These are phyloP conservation scores for Mycena galopus DNA, from an alignment of 768 basidiomycete species.

Conservation along the genomic window DNA sequence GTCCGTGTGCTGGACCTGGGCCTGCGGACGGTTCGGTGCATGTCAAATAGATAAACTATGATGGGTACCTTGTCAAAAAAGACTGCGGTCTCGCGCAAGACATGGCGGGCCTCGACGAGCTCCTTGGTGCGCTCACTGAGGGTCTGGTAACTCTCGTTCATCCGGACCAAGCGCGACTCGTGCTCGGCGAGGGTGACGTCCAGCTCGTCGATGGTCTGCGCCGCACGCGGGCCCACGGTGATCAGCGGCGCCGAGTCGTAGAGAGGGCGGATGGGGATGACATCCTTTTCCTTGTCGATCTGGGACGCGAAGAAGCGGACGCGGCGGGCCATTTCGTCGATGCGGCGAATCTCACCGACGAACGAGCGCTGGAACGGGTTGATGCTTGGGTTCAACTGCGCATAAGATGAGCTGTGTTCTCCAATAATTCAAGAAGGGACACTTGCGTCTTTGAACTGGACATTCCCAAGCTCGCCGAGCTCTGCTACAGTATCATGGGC, in stretches of 20 bases:
- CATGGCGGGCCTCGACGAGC: constrained; percentile 93
- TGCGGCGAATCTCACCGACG: constrained; percentile 93
- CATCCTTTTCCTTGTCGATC: constrained; percentile 88
- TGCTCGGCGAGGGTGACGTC: constrained; percentile 90
- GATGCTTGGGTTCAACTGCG: constrained; percentile 91
- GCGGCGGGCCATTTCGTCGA: constrained; percentile 96
- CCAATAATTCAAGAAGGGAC: not conserved
- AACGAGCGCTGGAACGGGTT: constrained; percentile 99
- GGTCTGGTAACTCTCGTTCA: constrained; percentile 94
- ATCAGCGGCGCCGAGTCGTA: constrained; percentile 89
- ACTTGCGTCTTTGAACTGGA: constrained; percentile 97
- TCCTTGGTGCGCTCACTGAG: constrained; percentile 89
- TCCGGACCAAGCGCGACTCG: constrained; percentile 84
- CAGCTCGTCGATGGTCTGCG: constrained; percentile 94
- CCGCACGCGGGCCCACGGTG: constrained; percentile 91
- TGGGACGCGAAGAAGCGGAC: constrained; percentile 91
- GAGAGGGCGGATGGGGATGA: constrained; percentile 85
- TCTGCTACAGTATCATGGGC: constrained; percentile 97
- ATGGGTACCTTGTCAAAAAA: constrained; percentile 88
- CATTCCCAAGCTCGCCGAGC: constrained; percentile 93
- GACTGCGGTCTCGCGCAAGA: constrained; percentile 93
- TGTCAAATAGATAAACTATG: not conserved
- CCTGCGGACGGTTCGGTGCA: constrained; percentile 58
- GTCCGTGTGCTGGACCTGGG: constrained; percentile 81
- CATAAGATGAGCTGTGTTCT: constrained; percentile 18